Evolutionary conservation across 2,329 filamentous ascomycete genomes (phyloP), one percentile per base, ranked within the genome.

Genomic region (Diaporthe nobilis): DNA sequence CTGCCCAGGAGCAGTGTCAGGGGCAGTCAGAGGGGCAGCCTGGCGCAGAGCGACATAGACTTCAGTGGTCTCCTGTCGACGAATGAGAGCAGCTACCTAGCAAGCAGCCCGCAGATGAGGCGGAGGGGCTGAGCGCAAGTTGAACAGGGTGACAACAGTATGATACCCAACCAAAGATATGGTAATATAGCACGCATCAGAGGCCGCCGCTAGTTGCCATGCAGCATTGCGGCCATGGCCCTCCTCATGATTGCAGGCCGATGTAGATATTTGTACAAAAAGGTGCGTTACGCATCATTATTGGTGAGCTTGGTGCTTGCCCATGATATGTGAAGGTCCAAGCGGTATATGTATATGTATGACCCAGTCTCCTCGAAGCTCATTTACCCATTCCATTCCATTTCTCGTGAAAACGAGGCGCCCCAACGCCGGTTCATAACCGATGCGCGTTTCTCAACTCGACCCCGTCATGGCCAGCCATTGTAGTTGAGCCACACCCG

Each of bases 11-110:
- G 74, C 42, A 78, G 79, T 47, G 57, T 61, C 42, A 72, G 76
- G 53, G 57, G 63, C 53, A 76, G 63, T 53, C 58, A 74, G 25
- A 71, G 72, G 42, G 68, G 39, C 15, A 80, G 81, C 68, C 83
- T 87, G 73, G 83, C 85, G 47, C 83, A 84, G 51, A 85, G 85
- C 67, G 83, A 86, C 78, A 83, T 93, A 72, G 90, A 92, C 78
- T 84, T 91, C 63, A 91, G 88, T 78, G 87, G 88, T 53, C 82
- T 91, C 13, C 82, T 92, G 71, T 90, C 89, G 10, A 84, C 87
- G 51, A 88, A 91, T 51, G 91, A 89, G 74, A 91, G 90, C 81
- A 92, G 89, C 77, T 85, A 89, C 73, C 84, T 89, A 77, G 87
- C 86, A 1, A 90, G 88, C 79, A 91, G 90, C 78, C 90, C 90